Percentiles rank a stretch among this genome's conserved stretches.
phyloP scores from a whole-genome alignment of 257 asterid species.

The Solanum ahanhuiri region DNA sequence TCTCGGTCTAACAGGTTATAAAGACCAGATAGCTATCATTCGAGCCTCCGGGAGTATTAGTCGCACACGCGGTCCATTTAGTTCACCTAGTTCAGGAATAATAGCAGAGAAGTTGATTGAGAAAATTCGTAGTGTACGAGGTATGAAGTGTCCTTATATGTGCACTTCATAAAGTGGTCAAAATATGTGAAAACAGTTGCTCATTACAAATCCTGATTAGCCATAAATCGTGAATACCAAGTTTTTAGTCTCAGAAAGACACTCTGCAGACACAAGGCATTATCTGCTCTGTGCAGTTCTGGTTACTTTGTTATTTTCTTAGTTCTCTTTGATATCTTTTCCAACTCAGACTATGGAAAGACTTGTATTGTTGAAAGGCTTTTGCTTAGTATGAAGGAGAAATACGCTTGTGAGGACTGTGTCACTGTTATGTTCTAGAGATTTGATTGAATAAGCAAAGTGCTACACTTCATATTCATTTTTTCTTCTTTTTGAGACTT shows the following conservation, averaged over 20 bases:
- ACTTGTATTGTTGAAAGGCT: neutral
- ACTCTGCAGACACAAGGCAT: neutral
- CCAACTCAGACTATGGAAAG: neutral
- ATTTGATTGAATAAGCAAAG: neutral
- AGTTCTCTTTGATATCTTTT: neutral
- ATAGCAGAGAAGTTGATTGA: conserved; percentile 82
- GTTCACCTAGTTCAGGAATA: conserved; percentile 67
- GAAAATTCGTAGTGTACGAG: conserved; percentile 73
- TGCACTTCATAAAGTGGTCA: neutral
- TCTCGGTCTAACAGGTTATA: conserved; percentile 66
- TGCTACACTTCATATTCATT: neutral
- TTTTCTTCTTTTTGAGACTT: neutral
- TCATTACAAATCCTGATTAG: neutral
- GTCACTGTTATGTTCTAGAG: neutral
- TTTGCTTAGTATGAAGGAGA: neutral
- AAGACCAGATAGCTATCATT: conserved; percentile 71
- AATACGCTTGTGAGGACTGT: neutral
- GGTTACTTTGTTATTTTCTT: neutral
- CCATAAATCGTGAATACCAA: neutral
- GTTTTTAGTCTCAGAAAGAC: neutral
- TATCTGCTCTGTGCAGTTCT: neutral
- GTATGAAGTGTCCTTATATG: conserved; percentile 25
- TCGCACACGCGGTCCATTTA: conserved; percentile 58
- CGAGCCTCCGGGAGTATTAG: conserved; percentile 98
- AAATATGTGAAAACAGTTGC: neutral